Evolutionary conservation across 345 rosid species (phyloP).

Genomic region (Lepidium africanum): DNA sequence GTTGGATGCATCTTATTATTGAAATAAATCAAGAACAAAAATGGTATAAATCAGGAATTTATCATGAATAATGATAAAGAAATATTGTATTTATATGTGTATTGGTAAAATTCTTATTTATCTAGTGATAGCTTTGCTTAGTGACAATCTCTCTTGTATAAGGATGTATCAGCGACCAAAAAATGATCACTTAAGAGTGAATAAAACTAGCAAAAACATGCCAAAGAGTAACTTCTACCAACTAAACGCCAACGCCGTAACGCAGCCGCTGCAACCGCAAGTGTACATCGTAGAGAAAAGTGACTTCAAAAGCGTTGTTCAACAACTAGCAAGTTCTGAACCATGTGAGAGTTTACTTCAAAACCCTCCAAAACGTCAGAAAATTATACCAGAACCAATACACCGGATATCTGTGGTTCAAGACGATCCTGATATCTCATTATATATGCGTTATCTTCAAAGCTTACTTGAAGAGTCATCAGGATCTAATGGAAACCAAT

Average conservation of each 20-base stretch:
- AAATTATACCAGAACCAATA: constrained; percentile 2
- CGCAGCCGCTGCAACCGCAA: constrained; percentile 59
- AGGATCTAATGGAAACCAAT: constrained; percentile 40
- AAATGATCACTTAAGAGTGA: constrained; percentile 13
- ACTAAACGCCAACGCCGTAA: constrained; percentile 34
- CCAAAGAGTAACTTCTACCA: constrained; percentile 51
- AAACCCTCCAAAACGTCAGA: constrained; percentile 43
- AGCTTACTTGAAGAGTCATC: constrained; percentile 37
- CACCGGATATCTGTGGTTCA: constrained; percentile 33
- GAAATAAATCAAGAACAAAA: constrained; percentile 14
- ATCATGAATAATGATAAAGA: background rate
- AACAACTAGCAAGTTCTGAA: constrained; percentile 64
- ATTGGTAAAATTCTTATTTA: background rate
- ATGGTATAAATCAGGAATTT: background rate
- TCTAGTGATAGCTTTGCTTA: constrained; percentile 1
- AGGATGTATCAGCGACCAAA: constrained; percentile 10
- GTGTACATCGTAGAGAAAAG: constrained; percentile 84
- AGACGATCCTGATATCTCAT: constrained; percentile 50
- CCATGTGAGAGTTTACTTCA: constrained; percentile 54
- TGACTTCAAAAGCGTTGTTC: constrained; percentile 72
- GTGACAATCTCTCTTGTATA: background rate
- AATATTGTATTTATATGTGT: background rate
- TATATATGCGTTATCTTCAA: constrained; percentile 62
- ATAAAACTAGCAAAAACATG: background rate
- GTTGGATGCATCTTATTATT: background rate